A percentile compares a stretch with the other conserved stretches of the same genome.
Evolutionary conservation across 1,284 basidiomycete species (phyloP).

Genomic region (Agaricales sp.): DNA sequence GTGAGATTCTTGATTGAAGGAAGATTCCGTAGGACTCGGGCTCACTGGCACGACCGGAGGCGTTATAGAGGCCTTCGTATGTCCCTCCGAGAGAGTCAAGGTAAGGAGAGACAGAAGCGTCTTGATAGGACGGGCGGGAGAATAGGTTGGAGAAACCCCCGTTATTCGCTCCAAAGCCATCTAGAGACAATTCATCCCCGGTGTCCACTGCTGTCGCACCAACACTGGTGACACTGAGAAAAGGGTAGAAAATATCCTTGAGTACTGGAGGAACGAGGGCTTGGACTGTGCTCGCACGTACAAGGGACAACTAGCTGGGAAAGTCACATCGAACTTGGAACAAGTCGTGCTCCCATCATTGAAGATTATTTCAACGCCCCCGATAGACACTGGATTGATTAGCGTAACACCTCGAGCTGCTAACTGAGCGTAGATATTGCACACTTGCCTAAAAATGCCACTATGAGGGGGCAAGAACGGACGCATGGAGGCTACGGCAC

Average conservation of each 20-base stretch:
- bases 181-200: neutral
- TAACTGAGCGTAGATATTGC: neutral
- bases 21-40: neutral
- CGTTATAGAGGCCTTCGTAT: constrained; percentile 29
- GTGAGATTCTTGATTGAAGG: neutral
- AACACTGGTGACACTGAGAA: neutral
- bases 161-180: neutral
- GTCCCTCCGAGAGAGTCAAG: constrained; percentile 17
- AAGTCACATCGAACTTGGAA: neutral
- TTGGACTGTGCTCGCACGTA: neutral
- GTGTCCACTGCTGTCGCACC: neutral
- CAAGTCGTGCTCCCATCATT: neutral
- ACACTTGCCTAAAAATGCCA: neutral
- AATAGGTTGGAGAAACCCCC: constrained; percentile 20
- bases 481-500: neutral
- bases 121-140: constrained; percentile 30
- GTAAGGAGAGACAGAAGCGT: constrained; percentile 15
- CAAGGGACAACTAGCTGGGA: neutral
- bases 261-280: too few relatives aligned
- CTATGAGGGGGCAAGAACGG: neutral
- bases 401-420: neutral
- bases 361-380: neutral
- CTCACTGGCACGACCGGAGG: constrained; percentile 15
- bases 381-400: neutral
- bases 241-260: too few relatives aligned